Evolutionary conservation across 1,139 yeast genomes (phyloP), one percentile per base, ranked within the genome.

Genomic region (Yamadazyma songkhlaensis): DNA sequence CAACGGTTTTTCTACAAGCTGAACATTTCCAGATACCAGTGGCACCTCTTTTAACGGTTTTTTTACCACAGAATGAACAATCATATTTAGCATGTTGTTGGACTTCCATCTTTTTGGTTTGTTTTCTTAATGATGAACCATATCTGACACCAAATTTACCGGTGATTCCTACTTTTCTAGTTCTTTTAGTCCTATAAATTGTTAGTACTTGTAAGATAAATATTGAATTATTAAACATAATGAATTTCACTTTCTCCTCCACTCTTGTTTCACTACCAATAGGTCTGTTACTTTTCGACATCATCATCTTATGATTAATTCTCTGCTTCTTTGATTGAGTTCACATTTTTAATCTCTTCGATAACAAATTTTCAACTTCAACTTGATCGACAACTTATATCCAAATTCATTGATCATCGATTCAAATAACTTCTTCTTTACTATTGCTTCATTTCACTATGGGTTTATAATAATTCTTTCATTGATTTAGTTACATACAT

Each of bases 71-170:
- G 97, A 92, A 92, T 53, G 98, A 83, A 78, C 97, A 92, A 74
- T 87, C 95, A 84, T 92, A 94, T 72, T 87, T 88, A 65, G 98
- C 87, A 78, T 92, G 98, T 74, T 90, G 97, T 78, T 89, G 97
- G 64, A 88, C 85, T 79, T 94, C 98, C 77, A 94, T 80, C 84
- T 92, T 92, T 85, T 90, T 90, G 81, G 96, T 87, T 79, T 89
- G 97, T 81, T 97, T 90, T 86, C 99, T 90, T 76, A 92, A 83
- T 57, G 99, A 94, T 65, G 98, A 92, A 90, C 99, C 97, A 80
- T 92, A 92, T 84, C 98, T 90, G 79, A 92, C 97, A 87, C 97
- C 99, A 84, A 88, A 92, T 83, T 94, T 94, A 84, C 99, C 99
- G 75, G 99, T 92, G 81, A 92, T 92, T 77, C 99, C 99, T 73